Base-by-base conservation (phyloP, 2,329 filamentous ascomycete genomes). In the Daldinia eschscholtzii region DNA sequence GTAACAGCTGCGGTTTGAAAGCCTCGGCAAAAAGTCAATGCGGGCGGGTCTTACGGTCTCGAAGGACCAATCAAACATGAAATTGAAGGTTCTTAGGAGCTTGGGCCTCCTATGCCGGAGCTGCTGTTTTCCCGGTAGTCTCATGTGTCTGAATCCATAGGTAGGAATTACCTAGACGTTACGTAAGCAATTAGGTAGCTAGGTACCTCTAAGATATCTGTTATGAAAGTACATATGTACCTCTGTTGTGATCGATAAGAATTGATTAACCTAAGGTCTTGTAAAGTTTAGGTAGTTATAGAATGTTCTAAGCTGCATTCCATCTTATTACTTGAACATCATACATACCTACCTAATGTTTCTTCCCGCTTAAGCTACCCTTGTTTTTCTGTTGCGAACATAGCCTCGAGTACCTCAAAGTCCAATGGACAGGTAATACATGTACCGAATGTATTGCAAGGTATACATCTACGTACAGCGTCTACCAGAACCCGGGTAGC, bases 11-110 rank as follows among this genome's bases (percentile, higher is more conserved):
- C 7, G 1, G 63, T 63, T 64, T 15, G 59, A 26, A 26, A 56
- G 59, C 67, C 65, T 73, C 71, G 69, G 69, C 57, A 70, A 42
- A 26, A 60, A n/a, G n/a, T 62, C 46, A 55, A 57, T 66, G 65
- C 68, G 57, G 35, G 56, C 30, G 48, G 44, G 53, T 48, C 20
- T 63, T 28, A 26, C 10, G 26, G 41, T 23, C 6, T 28, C 1
- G 12, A 0, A 18, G 20, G 37, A 7, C 37, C 37, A 42, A 42
- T 57, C 53, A 57, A 28, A 35, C n/a, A 33, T 30, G 23, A 3
- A 50, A 18, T 53, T 50, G 39, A 20, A 15, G 23, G 41, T 7
- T 46, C 23, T n/a, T 13, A 48, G 41, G 39, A 69, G 66, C 66
- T 62, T 67, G 66, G 69, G 37, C 61, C 61, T 62, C 30, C 10